phyloP scores from a whole-genome alignment of 495 filamentous ascomycete genomes.

The Podospora bellae-mahoneyi region DNA sequence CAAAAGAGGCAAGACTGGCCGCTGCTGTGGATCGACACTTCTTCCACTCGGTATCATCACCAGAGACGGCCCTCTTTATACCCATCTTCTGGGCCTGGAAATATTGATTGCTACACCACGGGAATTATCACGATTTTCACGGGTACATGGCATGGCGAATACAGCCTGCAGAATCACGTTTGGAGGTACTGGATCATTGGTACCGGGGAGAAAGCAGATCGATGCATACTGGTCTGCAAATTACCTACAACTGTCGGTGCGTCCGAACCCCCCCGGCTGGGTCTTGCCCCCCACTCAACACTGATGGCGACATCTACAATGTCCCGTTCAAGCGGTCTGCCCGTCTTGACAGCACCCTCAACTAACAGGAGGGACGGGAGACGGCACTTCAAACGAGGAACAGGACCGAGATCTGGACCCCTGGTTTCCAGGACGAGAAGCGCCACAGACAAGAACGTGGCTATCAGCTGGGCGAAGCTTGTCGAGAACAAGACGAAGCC shows the following conservation, averaged over 20 bases:
- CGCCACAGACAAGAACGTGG: slow-evolving; percentile 6
- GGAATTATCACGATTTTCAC: background rate
- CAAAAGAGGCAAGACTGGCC: background rate
- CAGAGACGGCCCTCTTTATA: background rate
- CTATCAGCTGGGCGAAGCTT: slow-evolving; percentile 1
- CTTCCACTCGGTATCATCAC: background rate
- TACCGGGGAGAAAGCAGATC: background rate
- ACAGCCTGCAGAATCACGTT: slow-evolving; percentile 21
- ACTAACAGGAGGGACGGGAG: background rate
- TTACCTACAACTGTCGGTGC: background rate
- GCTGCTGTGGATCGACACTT: background rate
- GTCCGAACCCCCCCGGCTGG: slow-evolving; percentile 2
- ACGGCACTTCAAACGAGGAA: background rate
- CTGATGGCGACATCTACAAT: slow-evolving; percentile 5
- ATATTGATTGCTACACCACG: background rate
- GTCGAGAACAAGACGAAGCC: background rate
- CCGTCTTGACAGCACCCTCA: background rate
- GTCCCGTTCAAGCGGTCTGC: background rate
- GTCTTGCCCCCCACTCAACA: background rate
- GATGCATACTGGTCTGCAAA: background rate
- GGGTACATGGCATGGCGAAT: slow-evolving; percentile 16
- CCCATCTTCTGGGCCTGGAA: background rate
- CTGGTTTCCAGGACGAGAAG: background rate
- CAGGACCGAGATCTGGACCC: background rate
- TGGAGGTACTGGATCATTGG: slow-evolving; percentile 1